Evolutionary conservation across 1,139 yeast species (phyloP), one percentile per base, ranked within the genome.

Genomic region (Lodderomyces metapsilosis): DNA sequence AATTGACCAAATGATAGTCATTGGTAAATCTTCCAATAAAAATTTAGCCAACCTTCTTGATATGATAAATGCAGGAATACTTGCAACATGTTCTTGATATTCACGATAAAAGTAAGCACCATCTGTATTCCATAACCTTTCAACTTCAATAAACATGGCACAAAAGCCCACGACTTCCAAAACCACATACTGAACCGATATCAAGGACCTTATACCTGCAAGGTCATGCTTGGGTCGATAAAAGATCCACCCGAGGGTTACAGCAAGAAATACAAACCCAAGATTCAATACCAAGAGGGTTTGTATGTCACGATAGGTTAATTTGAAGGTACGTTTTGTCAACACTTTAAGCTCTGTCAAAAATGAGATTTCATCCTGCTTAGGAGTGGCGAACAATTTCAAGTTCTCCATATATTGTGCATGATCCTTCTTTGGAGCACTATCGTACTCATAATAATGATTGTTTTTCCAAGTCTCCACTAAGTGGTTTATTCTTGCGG

Each of bases 181-280:
- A 34, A 84, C 71, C 2, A 79, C 80, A 61, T 88, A 88, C 6
- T 87, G 58, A 1, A 80, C 64, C 1, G 91, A 84, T 8, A 83
- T 73, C 3, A 68, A 64, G 0, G 94, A 74, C 49, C 95, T 65
- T 5, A 86, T 75, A 8, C 95, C 95, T 0, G 84, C 75, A 23
- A 82, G 52, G 11, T 81, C 72, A 3, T 76, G 74, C 16, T 71
- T 78, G 0, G 92, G 88, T 49, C 76, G 76, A 58, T 65, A 84
- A 54, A 83, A 88, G 43, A 87, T 74, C 91, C 94, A 86, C 0
- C 96, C 96, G 37, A 78, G 66, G 18, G 81, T 64, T 1, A 80
- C 55, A 0, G 85, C 89, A 57, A 86, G 66, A 2, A 82, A 47
- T 0, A 76, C 47, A 1, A 84, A 71, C 37, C 85, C 88, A 10